These are phyloP conservation scores for Coemansia reversa DNA, from an alignment of 192 early-diverging fungal genomes.

Conservation along the genomic window DNA sequence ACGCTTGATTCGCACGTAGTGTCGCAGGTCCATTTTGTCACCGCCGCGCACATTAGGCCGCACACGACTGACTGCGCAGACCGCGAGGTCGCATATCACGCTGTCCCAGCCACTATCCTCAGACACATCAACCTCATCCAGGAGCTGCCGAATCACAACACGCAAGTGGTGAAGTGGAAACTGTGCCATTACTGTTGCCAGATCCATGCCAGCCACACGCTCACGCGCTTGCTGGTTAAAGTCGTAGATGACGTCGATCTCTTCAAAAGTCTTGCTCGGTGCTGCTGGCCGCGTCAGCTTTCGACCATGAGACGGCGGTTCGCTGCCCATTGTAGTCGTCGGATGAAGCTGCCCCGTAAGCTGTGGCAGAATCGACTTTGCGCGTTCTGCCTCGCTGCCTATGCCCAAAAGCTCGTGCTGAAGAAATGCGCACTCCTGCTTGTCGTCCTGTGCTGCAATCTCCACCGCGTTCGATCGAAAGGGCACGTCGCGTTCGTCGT, in stretches of 20 bases:
- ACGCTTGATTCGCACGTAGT: conserved; percentile 94
- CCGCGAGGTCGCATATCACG: conserved; percentile 29
- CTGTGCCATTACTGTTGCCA: conserved; percentile 19
- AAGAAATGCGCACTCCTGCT: conserved; percentile 48
- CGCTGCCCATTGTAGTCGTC: conserved; percentile 1
- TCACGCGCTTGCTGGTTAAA: conserved; percentile 30
- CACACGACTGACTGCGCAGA: conserved; percentile 35
- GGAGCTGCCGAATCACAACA: conserved; percentile 67
- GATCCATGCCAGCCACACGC: conserved; percentile 34
- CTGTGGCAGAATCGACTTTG: conserved; percentile 30
- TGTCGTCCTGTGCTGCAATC: conserved; percentile 51
- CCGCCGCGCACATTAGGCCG: conserved; percentile 66
- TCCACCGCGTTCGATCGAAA: conserved; percentile 47
- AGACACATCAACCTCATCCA: conserved; percentile 63
- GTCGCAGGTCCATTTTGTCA: conserved; percentile 84
- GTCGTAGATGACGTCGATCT: conserved; percentile 33
- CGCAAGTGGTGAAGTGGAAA: conserved; percentile 65
- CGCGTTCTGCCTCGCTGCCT: conserved; percentile 24
- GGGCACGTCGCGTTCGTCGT: conserved; percentile 38
- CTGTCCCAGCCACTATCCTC: conserved; percentile 42
- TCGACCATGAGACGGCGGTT: neutral
- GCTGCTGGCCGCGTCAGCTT: conserved; percentile 6
- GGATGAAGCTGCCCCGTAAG: conserved; percentile 37
- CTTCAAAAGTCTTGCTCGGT: conserved; percentile 19
- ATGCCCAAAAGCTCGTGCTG: conserved; percentile 7